Evolutionary conservation across 2,329 filamentous ascomycete genomes (phyloP).

Genomic region (Colletotrichum phormii): DNA sequence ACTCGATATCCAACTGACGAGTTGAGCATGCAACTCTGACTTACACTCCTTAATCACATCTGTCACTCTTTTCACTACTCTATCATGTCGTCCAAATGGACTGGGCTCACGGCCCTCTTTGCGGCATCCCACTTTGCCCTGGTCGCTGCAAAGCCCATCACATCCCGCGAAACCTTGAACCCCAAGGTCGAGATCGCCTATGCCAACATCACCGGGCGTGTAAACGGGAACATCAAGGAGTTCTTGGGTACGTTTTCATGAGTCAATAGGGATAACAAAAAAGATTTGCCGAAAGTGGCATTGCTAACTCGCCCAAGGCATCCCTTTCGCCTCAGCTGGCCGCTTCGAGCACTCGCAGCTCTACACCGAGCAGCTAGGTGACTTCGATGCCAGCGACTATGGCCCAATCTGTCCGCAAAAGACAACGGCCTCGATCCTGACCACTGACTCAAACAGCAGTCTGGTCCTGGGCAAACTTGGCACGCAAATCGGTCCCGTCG

Average conservation of each 20-base stretch:
- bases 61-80: background rate
- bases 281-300: rapidly evolving
- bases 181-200: slow-evolving; percentile 20
- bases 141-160: background rate
- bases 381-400: slow-evolving; percentile 14
- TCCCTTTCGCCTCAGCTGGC: slow-evolving; percentile 20
- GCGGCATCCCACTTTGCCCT: slow-evolving; percentile 2
- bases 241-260: background rate
- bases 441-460: slow-evolving; percentile 16
- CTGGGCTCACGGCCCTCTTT: background rate
- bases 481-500: slow-evolving; percentile 12
- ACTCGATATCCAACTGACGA: background rate
- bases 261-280: background rate
- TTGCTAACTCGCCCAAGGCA: background rate
- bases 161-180: background rate
- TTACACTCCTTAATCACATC: background rate
- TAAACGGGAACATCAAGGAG: slow-evolving; percentile 13
- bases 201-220: slow-evolving; percentile 11
- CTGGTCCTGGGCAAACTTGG: slow-evolving; percentile 6
- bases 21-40: slow-evolving; percentile 1
- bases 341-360: slow-evolving; percentile 23
- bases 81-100: background rate
- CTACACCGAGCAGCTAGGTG: slow-evolving; percentile 15
- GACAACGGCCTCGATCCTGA: slow-evolving; percentile 8
- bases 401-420: slow-evolving; percentile 24